Evolutionary conservation across 345 rosid species (phyloP), one percentile per base, ranked within the genome.

Genomic region (Brassica carinata): DNA sequence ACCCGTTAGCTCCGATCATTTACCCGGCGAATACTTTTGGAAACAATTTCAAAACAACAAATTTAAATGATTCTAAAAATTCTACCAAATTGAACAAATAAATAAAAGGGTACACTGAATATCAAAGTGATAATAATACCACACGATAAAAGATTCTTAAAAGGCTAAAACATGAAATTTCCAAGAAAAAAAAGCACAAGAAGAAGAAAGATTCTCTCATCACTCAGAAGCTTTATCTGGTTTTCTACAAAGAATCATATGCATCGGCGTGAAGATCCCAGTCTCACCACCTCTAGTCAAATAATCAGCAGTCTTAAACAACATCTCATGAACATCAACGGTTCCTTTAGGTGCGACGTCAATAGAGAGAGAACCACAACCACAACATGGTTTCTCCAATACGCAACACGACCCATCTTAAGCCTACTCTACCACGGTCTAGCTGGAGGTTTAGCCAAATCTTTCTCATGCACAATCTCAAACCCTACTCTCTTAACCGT

Each of bases 261-360:
- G 92, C 99, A 95, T 95, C 19, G 99, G 99, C 26, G 89, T 43
- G 85, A 95, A 95, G 15, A 95, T 95, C n/a, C 90, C 99, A 38
- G 87, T 84, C 68, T 95, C 98, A 3, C 98, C 99, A 0, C 97
- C 99, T 61, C 81, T 83, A 17, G 92, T 91, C 83, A 95, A 85
- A 72, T 86, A 84, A 86, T 91, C 94, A 8, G 97, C 98, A 5
- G 98, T 90, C 83, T 87, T 86, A 80, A 89, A 91, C 27, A 95
- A 90, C 98, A 95, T 91, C 69, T 93, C 92, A 77, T 95, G 97
- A 62, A 95, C 99, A 76, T 91, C 99, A 7, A 91, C 98, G n/a
- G 97, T 91, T 27, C 98, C 99, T 70, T 93, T 95, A 0, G 99
- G 99, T 1, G 98, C 99, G 7, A 95, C 69, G 7, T 98, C 89